These are phyloP conservation scores for Pulicaria dysenterica DNA, from an alignment of 129 eudicot genomes.

Conservation along the genomic window DNA sequence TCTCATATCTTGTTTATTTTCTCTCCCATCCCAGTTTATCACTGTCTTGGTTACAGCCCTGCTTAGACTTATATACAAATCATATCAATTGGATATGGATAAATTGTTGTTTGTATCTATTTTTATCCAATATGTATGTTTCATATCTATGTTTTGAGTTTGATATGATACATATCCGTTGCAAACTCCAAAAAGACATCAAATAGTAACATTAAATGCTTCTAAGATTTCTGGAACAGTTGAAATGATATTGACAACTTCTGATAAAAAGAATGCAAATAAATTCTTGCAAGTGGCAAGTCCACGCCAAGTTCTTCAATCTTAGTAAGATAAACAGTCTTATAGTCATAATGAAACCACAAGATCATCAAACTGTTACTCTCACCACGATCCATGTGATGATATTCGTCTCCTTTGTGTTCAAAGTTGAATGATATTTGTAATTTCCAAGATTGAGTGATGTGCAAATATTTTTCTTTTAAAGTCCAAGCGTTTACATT, in stretches of 20 bases:
- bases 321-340: neutral
- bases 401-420: neutral
- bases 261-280: neutral
- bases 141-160: neutral
- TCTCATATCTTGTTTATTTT: neutral
- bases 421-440: neutral
- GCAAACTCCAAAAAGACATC: neutral
- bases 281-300: neutral
- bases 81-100: neutral
- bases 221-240: conserved; percentile 7
- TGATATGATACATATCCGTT: neutral
- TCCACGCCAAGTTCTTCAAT: neutral
- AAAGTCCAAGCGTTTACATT: neutral
- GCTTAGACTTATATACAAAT: neutral
- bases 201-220: neutral
- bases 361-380: neutral
- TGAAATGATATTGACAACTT: neutral
- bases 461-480: no score
- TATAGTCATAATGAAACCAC: neutral
- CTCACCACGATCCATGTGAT: neutral
- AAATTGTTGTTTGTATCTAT: conserved; percentile 12
- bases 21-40: neutral
- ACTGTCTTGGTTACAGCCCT: neutral
- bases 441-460: neutral
- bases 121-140: neutral